Evolutionary conservation across 768 basidiomycete genomes (phyloP), one percentile per base, ranked within the genome.

Genomic region (Agaricus subrufescens): DNA sequence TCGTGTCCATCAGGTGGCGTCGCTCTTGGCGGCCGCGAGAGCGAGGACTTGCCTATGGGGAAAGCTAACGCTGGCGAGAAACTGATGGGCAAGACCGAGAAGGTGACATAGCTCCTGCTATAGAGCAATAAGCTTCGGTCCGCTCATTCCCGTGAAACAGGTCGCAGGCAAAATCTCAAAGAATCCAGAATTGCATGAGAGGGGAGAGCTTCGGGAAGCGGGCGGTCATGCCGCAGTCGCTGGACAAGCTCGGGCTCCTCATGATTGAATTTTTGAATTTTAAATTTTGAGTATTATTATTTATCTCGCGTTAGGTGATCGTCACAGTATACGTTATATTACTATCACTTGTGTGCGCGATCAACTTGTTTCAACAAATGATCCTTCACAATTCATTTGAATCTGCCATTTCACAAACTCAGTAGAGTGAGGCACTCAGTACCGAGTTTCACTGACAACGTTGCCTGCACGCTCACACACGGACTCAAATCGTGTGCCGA

Each of bases 41-140:
- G 44, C 8, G 40, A 67, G 2, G 64, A 73, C 49, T 31, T 70
- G 23, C 70, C 75, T 0, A 65, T 70, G 59, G 73, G 74, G 3
- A 75, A 79, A 27, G 73, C 79, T 29, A 72, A 62, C 27, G 19
- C 79, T 0, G 66, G 73, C 7, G 84, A 86, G 67, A 85, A 81
- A 66, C 56, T 84, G 23, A 60, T 83, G 37, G 84, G 84, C 3
- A 85, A 85, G 70, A 72, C 78, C 0, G 73, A 85, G 61, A 77
- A 85, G 75, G 84, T 82, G 19, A 12, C 1, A 63, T 34, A 38
- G 25, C 30, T 12, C 8, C 10, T 14, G 38, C 12, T 52, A 5
- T 11, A 10, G 29, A 2, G 4, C 1, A 0, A 19, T 19, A 27
- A 5, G 6, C 10, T 15, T 37, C 12, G 3, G 2, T 19, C 7